Evolutionary conservation across 2,329 filamentous ascomycete genomes (phyloP).

Genomic region (Dryadomyces quercus-mongolicae): DNA sequence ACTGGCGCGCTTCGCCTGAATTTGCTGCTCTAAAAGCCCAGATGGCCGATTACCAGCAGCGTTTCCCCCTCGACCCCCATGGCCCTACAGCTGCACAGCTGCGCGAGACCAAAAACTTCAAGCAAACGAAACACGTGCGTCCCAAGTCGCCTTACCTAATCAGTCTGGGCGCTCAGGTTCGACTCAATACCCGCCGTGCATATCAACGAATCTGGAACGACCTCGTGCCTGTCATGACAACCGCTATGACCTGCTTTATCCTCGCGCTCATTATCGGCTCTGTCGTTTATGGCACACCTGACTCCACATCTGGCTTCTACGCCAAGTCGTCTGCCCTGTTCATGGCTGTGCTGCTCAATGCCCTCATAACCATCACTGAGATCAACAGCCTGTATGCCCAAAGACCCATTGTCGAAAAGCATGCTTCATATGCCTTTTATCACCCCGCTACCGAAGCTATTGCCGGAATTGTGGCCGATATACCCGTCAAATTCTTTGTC

Average conservation of each 20-base stretch:
- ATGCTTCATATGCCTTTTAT: slow-evolving; percentile 74
- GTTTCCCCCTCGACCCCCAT: slow-evolving; percentile 26
- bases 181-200: slow-evolving; percentile 49
- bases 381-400: slow-evolving; percentile 79
- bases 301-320: slow-evolving; percentile 24
- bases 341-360: slow-evolving; percentile 78
- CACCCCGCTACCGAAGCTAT: slow-evolving; percentile 80
- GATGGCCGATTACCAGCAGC: slow-evolving; percentile 42
- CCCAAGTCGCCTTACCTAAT: slow-evolving; percentile 50
- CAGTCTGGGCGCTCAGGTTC: slow-evolving; percentile 38
- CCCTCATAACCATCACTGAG: slow-evolving; percentile 69
- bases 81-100: slow-evolving; percentile 30
- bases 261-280: slow-evolving; percentile 20
- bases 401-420: slow-evolving; percentile 86
- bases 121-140: slow-evolving; percentile 33
- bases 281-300: slow-evolving; percentile 8
- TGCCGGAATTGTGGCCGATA: slow-evolving; percentile 72
- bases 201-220: slow-evolving; percentile 72
- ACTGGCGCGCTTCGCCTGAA: slow-evolving; percentile 43
- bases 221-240: slow-evolving; percentile 62
- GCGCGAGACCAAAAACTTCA: slow-evolving; percentile 33
- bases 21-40: slow-evolving; percentile 37
- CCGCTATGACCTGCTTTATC: slow-evolving; percentile 65
- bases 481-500: slow-evolving; percentile 72
- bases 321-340: slow-evolving; percentile 69